phyloP scores from a whole-genome alignment of 495 filamentous ascomycete genomes.

The Halenospora varia region DNA sequence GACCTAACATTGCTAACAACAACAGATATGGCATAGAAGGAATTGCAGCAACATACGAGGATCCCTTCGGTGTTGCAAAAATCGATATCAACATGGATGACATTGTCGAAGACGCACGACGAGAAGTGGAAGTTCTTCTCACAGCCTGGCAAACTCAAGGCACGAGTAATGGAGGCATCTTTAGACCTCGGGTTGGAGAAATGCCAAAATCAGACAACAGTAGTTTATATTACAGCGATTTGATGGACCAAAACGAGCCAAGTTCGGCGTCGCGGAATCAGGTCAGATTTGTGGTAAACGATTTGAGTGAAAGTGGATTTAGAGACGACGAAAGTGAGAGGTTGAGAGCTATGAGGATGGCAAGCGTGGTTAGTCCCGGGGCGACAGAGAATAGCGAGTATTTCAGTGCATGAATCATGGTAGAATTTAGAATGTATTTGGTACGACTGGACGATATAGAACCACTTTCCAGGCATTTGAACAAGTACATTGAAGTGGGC shows the following conservation, averaged over 20 bases:
- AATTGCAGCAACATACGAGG: slow-evolving; percentile 48
- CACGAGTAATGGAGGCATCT: slow-evolving; percentile 15
- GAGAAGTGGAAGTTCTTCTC: slow-evolving; percentile 60
- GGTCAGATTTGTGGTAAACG: slow-evolving; percentile 18
- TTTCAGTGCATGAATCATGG: neutral
- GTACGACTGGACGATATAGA: too few species aligned
- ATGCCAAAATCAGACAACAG: slow-evolving; percentile 15
- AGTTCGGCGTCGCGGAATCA: slow-evolving; percentile 1
- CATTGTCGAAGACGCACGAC: slow-evolving; percentile 61
- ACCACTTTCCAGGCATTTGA: too few species aligned
- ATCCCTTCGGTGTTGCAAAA: slow-evolving; percentile 67
- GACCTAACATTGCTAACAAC: neutral
- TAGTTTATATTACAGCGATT: slow-evolving; percentile 12
- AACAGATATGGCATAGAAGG: slow-evolving; percentile 51
- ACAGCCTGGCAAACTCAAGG: slow-evolving; percentile 54
- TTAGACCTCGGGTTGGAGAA: slow-evolving; percentile 16
- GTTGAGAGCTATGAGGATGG: slow-evolving; percentile 7
- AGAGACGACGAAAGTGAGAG: slow-evolving; percentile 16
- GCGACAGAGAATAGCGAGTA: slow-evolving; percentile 5
- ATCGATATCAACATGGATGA: slow-evolving; percentile 81
- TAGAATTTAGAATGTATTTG: neutral
- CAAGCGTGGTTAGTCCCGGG: slow-evolving; percentile 15
- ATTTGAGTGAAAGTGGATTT: slow-evolving; percentile 9
- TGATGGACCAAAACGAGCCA: neutral
- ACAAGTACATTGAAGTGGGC: too few species aligned